Percentiles rank a stretch among this genome's conserved stretches.
Conservation (phyloP, 164 flowering plant genomes). For the Annona cherimola region DNA sequence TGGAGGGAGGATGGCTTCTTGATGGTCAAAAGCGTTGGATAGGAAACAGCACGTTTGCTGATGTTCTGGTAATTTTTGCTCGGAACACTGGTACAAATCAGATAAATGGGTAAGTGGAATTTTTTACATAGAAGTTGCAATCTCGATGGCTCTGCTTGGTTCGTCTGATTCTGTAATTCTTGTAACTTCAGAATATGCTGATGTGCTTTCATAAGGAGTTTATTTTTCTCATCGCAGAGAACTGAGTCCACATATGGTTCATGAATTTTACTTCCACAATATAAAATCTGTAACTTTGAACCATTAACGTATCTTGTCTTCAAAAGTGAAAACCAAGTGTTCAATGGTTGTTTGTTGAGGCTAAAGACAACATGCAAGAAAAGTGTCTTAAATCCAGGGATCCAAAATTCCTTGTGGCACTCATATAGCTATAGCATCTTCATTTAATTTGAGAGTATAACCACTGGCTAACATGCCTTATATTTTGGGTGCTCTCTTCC, state of each 20-base stretch:
- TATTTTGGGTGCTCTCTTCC: neutral
- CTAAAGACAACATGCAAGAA: too few relatives aligned
- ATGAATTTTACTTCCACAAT: neutral
- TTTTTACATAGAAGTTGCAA: neutral
- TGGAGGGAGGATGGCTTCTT: slow-evolving; percentile 87
- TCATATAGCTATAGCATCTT: neutral
- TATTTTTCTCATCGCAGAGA: neutral
- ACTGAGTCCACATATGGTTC: neutral
- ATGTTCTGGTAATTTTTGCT: slow-evolving; percentile 77
- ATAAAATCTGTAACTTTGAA: neutral
- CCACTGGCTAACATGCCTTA: neutral
- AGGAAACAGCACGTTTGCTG: slow-evolving; percentile 97
- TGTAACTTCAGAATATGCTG: neutral
- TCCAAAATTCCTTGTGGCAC: neutral
- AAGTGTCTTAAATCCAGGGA: neutral
- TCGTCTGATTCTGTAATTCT: neutral
- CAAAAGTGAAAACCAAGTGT: too few relatives aligned
- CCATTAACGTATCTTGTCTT: too few relatives aligned
- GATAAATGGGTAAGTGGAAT: slow-evolving; percentile 69
- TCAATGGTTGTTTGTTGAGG: too few relatives aligned
- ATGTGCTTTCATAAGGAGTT: neutral
- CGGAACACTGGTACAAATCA: slow-evolving; percentile 75
- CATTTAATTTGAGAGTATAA: too few relatives aligned
- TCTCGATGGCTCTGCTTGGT: neutral
- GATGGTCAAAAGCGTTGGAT: slow-evolving; percentile 99